A percentile compares a stretch with the other conserved stretches of the same genome.
Evolutionary conservation across 139 green algal genomes (phyloP).

Genomic region (Nannochloris sp.): DNA sequence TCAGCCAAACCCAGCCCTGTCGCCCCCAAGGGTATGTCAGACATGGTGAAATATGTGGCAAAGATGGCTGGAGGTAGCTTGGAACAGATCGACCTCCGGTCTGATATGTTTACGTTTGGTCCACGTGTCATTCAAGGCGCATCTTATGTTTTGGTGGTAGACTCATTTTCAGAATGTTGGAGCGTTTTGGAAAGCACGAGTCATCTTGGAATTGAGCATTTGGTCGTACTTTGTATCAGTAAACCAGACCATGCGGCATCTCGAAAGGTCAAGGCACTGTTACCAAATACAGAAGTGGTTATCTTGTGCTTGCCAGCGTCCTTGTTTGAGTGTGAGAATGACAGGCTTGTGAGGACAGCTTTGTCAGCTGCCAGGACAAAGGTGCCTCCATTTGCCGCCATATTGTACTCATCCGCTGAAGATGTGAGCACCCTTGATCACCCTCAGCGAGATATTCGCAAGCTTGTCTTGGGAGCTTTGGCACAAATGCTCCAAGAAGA

Average conservation of each 20-base stretch:
- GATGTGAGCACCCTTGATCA: too few relatives aligned
- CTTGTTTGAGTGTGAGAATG: conserved; percentile 1
- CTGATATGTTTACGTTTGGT: too few relatives aligned
- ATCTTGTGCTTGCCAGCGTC: conserved; percentile 11
- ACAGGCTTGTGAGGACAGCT: conserved; percentile 11
- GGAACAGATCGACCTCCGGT: too few relatives aligned
- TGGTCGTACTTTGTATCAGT: neutral
- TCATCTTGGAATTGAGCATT: neutral
- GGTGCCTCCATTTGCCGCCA: conserved; percentile 23
- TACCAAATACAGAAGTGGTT: neutral
- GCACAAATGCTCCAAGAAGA: neutral
- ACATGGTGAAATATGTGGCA: neutral
- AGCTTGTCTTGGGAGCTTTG: neutral
- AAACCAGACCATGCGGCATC: neutral
- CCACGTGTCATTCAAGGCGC: too few relatives aligned
- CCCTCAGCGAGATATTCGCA: too few relatives aligned
- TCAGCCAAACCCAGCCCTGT: neutral
- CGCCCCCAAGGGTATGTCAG: neutral
- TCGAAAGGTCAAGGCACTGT: neutral
- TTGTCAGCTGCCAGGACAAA: conserved; percentile 14
- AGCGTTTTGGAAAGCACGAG: too few relatives aligned
- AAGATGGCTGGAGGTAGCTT: neutral
- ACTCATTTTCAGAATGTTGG: too few relatives aligned
- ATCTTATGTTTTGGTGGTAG: too few relatives aligned
- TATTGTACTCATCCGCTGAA: conserved; percentile 11